Evolutionary conservation across 768 basidiomycete species (phyloP).

Genomic region (Naematelia aurantialba): DNA sequence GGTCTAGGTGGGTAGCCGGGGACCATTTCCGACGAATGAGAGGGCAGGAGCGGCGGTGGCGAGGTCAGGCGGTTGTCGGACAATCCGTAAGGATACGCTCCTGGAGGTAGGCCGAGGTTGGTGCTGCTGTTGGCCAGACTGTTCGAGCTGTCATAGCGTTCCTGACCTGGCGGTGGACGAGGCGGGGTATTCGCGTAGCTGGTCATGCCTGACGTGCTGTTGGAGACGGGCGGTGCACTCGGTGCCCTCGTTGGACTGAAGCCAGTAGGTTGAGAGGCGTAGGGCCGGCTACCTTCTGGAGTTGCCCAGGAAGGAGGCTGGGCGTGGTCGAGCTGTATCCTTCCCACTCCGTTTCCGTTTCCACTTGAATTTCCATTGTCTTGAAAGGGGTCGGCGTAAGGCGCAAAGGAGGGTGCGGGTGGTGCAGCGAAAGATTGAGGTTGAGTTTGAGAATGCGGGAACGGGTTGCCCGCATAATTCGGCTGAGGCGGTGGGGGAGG

Average conservation of each 20-base stretch:
- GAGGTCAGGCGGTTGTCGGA: slow-evolving; percentile 26
- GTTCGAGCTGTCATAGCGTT: neutral
- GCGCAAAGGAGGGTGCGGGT: neutral
- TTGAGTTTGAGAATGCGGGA: slow-evolving; percentile 9
- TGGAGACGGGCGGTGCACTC: neutral
- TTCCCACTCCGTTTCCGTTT: no score
- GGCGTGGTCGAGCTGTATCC: neutral
- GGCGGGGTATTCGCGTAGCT: neutral
- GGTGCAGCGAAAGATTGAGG: slow-evolving; percentile 1
- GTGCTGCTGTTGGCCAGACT: neutral
- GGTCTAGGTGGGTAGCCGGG: slow-evolving; percentile 9
- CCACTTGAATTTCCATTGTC: neutral
- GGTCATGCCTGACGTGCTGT: neutral
- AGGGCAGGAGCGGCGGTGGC: slow-evolving; percentile 32
- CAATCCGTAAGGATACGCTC: slow-evolving; percentile 14
- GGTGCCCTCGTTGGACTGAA: neutral
- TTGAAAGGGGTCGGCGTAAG: neutral
- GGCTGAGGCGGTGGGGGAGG: slow-evolving; percentile 3
- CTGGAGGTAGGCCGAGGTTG: slow-evolving; percentile 1
- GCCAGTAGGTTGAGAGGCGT: neutral
- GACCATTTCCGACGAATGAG: slow-evolving; percentile 16
- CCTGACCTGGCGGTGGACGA: neutral
- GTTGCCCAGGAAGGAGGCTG: slow-evolving; percentile 3
- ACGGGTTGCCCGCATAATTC: slow-evolving; percentile 10
- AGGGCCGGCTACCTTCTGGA: neutral